A percentile compares a stretch with the other conserved stretches of the same genome.
These are phyloP conservation scores for Vachellia pachyceras DNA, from an alignment of 306 rosid species.

Conservation along the genomic window DNA sequence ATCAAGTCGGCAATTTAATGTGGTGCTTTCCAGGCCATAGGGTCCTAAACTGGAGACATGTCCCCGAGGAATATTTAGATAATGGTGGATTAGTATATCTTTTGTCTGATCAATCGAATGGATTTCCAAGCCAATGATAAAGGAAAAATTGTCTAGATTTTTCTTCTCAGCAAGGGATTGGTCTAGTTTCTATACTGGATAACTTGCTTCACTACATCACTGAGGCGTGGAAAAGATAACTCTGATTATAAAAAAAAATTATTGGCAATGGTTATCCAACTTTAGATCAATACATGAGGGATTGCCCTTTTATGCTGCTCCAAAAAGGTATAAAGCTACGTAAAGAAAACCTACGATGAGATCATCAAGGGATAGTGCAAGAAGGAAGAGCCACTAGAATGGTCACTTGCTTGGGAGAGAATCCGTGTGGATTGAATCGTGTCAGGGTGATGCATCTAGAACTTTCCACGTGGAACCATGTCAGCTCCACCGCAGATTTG, in stretches of 20 bases:
- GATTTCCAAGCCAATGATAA: not conserved
- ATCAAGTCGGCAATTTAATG: not conserved
- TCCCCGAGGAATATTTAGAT: not conserved
- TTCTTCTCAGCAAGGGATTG: not conserved
- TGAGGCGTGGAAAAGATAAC: not conserved
- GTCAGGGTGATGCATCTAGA: conserved; percentile 18
- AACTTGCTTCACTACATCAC: not conserved
- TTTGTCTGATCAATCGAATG: not conserved
- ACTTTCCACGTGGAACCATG: conserved; percentile 9
- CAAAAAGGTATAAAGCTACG: not conserved
- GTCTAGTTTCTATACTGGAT: not conserved
- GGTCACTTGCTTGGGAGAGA: not conserved
- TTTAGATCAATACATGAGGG: not conserved
- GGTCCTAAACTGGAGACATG: not conserved
- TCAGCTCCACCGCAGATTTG: not conserved
- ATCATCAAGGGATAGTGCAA: not conserved
- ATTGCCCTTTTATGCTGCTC: not conserved
- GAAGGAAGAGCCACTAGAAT: not conserved
- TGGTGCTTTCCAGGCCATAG: not conserved
- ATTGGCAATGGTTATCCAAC: not conserved
- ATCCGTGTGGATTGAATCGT: too few relatives aligned
- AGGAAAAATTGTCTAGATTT: not conserved
- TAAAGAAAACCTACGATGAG: not conserved
- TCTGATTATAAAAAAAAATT: not conserved
- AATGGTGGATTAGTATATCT: not conserved